Conservation (phyloP, 2,329 filamentous ascomycete genomes). For the Conoideocrella luteorostrata region DNA sequence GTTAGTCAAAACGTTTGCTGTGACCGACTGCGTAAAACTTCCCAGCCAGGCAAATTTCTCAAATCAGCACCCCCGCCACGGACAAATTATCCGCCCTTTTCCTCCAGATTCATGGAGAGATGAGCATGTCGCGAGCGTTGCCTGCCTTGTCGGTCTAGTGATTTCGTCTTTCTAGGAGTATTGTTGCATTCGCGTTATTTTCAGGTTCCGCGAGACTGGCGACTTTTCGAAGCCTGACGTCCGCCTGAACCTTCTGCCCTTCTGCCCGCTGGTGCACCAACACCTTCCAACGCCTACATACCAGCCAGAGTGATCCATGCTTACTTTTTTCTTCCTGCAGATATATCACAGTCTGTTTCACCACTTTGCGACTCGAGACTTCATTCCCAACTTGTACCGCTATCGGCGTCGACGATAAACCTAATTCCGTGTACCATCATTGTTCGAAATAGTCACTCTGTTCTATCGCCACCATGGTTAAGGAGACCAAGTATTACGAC, state of each 20-base stretch:
- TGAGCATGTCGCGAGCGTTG: neutral
- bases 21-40: neutral
- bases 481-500: constrained; percentile 75
- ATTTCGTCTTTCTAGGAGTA: no score
- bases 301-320: neutral
- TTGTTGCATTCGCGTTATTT: no score
- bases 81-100: neutral
- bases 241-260: neutral
- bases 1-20: neutral
- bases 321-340: constrained; percentile 1
- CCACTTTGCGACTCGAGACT: neutral
- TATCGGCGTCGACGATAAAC: constrained; percentile 8
- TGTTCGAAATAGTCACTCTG: neutral
- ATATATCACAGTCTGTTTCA: neutral
- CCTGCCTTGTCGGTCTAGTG: neutral
- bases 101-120: neutral
- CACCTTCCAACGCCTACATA: no score
- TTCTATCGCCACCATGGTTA: constrained; percentile 55
- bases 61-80: neutral
- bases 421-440: no score
- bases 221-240: neutral
- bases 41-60: constrained; percentile 1
- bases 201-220: neutral
- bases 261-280: no score
- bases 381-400: neutral